Percentiles rank a stretch among this genome's conserved stretches.
phyloP scores from a whole-genome alignment of 257 asterid species.

The Nicotiana benthamiana region DNA sequence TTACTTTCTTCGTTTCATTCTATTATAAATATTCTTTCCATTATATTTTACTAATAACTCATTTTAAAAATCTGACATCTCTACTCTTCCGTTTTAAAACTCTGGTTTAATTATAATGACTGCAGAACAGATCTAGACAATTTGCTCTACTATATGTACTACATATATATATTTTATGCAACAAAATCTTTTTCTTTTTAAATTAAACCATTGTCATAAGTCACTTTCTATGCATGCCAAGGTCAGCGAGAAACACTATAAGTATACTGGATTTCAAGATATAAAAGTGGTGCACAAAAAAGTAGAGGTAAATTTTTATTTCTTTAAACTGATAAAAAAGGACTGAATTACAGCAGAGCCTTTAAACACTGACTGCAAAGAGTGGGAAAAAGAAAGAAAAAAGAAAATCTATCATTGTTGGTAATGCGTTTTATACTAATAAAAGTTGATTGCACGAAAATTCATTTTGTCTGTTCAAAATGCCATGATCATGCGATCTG shows the following conservation, averaged over 20 bases:
- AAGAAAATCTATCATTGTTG: neutral
- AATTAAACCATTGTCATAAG: too few relatives aligned
- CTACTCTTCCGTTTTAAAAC: too few relatives aligned
- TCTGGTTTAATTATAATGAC: neutral
- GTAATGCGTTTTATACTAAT: neutral
- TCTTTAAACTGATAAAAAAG: neutral
- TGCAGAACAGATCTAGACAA: neutral
- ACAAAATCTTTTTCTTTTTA: too few relatives aligned
- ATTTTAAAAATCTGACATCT: neutral
- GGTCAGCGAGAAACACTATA: neutral
- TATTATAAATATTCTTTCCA: neutral
- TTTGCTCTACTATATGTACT: neutral
- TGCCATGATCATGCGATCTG: neutral
- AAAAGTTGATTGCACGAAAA: neutral
- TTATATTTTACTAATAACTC: neutral
- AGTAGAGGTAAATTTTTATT: neutral
- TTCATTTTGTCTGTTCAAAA: neutral
- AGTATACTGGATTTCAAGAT: neutral
- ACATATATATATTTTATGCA: too few relatives aligned
- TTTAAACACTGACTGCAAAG: neutral
- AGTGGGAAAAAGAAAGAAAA: neutral
- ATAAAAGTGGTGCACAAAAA: neutral
- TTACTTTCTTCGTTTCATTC: neutral
- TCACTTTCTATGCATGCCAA: neutral
- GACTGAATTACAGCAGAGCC: conserved; percentile 1